Evolutionary conservation across 805 yeast genomes (phyloP).

Genomic region (Tetrapisispora namnaoensis): DNA sequence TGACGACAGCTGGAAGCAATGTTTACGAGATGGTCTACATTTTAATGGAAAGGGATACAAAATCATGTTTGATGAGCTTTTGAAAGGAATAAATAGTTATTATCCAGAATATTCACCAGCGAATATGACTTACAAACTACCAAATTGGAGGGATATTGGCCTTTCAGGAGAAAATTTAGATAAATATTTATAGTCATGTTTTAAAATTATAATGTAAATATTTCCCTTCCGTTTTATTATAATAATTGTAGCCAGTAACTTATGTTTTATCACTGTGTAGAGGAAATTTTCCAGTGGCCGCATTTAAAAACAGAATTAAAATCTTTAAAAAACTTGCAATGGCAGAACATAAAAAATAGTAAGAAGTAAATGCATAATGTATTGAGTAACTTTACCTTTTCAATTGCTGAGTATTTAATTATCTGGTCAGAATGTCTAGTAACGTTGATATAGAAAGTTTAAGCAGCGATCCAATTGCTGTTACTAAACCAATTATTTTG

Average conservation of each 20-base stretch:
- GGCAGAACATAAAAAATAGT: too few species aligned
- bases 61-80: conserved; percentile 37
- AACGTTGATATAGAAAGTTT: background rate
- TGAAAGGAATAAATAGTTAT: conserved; percentile 28
- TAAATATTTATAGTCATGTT: background rate
- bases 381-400: too few species aligned
- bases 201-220: too few species aligned
- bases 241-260: too few species aligned
- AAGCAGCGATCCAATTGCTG: background rate
- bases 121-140: conserved; percentile 29
- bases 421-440: background rate
- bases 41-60: conserved; percentile 46
- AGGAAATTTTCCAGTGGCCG: too few species aligned
- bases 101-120: conserved; percentile 45
- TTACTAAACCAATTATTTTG: background rate
- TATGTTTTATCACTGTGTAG: too few species aligned
- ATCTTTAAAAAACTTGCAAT: too few species aligned
- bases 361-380: too few species aligned
- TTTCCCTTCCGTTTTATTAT: too few species aligned
- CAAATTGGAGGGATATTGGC: conserved; percentile 33
- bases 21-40: conserved; percentile 51
- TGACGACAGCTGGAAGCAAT: conserved; percentile 32
- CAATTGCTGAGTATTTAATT: too few species aligned
- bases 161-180: conserved; percentile 17
- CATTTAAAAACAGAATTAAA: too few species aligned